phyloP scores from a whole-genome alignment of 257 asterid genomes.

The Verbascum thapsus region DNA sequence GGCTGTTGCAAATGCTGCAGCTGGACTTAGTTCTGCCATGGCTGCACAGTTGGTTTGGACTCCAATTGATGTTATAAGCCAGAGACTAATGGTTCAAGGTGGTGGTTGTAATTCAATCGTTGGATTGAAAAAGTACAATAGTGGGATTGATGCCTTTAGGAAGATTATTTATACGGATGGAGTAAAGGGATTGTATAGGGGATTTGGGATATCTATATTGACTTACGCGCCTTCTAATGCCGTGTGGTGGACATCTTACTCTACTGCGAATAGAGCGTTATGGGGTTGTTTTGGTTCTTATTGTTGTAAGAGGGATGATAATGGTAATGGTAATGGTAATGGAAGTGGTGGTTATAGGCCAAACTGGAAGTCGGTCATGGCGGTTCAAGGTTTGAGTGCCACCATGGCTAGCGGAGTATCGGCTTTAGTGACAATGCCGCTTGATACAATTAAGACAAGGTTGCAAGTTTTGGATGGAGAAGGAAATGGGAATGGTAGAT shows the following conservation, averaged over 20 bases:
- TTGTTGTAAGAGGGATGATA: slow-evolving; percentile 61
- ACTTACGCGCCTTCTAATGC: slow-evolving; percentile 99
- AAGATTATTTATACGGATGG: slow-evolving; percentile 73
- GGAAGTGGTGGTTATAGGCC: slow-evolving; percentile 61
- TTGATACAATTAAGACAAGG: slow-evolving; percentile 91
- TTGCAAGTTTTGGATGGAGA: slow-evolving; percentile 88
- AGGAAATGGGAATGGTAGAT: slow-evolving; percentile 39
- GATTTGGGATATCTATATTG: slow-evolving; percentile 89
- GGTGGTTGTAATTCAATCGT: slow-evolving; percentile 31
- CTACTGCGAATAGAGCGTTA: slow-evolving; percentile 63
- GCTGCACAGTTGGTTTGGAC: slow-evolving; percentile 99
- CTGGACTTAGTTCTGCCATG: slow-evolving; percentile 93
- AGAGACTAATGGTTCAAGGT: slow-evolving; percentile 97
- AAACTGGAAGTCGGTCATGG: slow-evolving; percentile 68
- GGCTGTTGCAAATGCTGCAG: slow-evolving; percentile 86
- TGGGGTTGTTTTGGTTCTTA: slow-evolving; percentile 66
- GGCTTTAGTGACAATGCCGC: slow-evolving; percentile 92
- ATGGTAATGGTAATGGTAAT: slow-evolving; percentile 40
- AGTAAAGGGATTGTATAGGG: slow-evolving; percentile 79
- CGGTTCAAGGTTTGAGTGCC: slow-evolving; percentile 91
- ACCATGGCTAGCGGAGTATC: slow-evolving; percentile 94
- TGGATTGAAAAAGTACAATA: slow-evolving; percentile 65
- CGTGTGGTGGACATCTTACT: slow-evolving; percentile 98
- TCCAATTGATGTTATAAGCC: slow-evolving; percentile 93
- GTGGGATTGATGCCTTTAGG: slow-evolving; percentile 89